phyloP scores from a whole-genome alignment of 306 rosid species.

The Cajanus cajan region DNA sequence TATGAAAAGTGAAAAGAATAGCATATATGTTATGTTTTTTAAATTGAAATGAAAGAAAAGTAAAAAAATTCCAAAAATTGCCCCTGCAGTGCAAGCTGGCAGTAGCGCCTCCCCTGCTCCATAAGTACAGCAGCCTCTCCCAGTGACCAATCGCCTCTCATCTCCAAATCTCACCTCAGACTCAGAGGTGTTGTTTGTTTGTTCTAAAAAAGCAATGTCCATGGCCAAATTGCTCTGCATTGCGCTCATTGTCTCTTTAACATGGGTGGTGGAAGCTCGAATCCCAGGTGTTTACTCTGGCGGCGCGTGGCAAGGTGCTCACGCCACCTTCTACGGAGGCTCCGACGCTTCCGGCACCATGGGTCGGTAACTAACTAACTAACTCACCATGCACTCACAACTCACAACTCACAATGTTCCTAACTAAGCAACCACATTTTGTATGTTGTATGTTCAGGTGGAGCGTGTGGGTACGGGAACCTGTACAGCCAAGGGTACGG shows the following conservation, averaged over 20 bases:
- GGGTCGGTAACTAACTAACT: constrained; percentile 50
- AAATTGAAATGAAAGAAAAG: not conserved
- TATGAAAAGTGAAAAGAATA: no score
- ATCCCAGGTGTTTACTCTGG: constrained; percentile 81
- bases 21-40: no score
- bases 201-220: constrained; percentile 37
- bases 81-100: constrained; percentile 32
- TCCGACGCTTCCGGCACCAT: constrained; percentile 96
- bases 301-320: constrained; percentile 74
- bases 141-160: constrained; percentile 23
- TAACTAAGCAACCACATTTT: not conserved
- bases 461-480: constrained; percentile 98
- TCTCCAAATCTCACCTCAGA: not conserved
- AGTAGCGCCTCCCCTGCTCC: constrained; percentile 25
- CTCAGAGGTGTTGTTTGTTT: no score
- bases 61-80: constrained; percentile 34
- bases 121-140: constrained; percentile 60
- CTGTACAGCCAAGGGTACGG: constrained; percentile 97
- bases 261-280: constrained; percentile 51
- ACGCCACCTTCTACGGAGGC: constrained; percentile 96
- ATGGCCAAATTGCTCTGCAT: constrained; percentile 35
- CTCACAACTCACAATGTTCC: not conserved
- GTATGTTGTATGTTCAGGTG: constrained; percentile 45
- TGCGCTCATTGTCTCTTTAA: constrained; percentile 41
- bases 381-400: no score